A percentile compares a stretch with the other conserved stretches of the same genome.
Evolutionary conservation across 352 stramenopile genomes (phyloP).

Genomic region (Phytophthora lateralis): DNA sequence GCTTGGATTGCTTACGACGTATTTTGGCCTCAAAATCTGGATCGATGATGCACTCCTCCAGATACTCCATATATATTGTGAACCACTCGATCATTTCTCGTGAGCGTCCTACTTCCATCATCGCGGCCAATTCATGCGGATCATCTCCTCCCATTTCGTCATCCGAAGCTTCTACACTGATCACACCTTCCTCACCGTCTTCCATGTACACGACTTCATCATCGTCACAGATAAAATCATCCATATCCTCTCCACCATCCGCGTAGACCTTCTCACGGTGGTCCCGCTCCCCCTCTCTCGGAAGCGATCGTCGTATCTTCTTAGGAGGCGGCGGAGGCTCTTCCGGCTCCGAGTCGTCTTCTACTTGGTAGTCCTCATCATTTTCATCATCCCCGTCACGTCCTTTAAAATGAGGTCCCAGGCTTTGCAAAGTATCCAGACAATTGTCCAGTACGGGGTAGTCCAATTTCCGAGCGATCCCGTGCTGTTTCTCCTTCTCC

Average conservation of each 20-base stretch:
- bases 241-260: constrained; percentile 69
- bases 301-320: constrained; percentile 25
- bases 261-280: constrained; percentile 47
- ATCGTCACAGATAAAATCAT: constrained; percentile 82
- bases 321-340: constrained; percentile 17
- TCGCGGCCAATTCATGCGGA: constrained; percentile 42
- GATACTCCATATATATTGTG: constrained; percentile 80
- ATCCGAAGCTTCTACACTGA: constrained; percentile 58
- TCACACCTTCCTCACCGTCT: constrained; percentile 76
- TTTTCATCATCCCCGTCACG: constrained; percentile 17
- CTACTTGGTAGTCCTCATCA: constrained; percentile 37
- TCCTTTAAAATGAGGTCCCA: constrained; percentile 27
- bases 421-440: constrained; percentile 44
- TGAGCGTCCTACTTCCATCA: constrained; percentile 48
- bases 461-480: constrained; percentile 53
- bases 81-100: constrained; percentile 84
- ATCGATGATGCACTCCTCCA: constrained; percentile 77
- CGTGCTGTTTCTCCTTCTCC: constrained; percentile 48
- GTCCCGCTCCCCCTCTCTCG: constrained; percentile 26
- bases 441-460: constrained; percentile 76
- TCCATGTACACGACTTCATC: constrained; percentile 90
- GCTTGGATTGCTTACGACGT: constrained; percentile 36
- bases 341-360: constrained; percentile 39
- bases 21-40: constrained; percentile 66
- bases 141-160: constrained; percentile 53